These are phyloP conservation scores for Diaporthe nobilis DNA, from an alignment of 2,329 filamentous ascomycete species.

Conservation along the genomic window DNA sequence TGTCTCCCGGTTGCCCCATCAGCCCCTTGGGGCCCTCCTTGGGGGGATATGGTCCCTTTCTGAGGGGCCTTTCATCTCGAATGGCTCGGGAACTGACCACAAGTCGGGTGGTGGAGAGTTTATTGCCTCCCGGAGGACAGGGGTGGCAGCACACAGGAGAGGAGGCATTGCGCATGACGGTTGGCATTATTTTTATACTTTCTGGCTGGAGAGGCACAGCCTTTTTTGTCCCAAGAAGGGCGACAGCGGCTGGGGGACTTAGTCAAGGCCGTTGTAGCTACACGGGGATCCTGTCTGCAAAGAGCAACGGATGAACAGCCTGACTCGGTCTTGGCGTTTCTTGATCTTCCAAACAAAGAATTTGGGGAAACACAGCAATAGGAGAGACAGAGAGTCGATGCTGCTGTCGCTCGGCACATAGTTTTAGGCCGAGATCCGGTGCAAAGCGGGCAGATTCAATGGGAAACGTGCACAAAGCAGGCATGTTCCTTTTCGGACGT, in stretches of 20 bases:
- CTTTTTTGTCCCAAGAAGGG: background rate
- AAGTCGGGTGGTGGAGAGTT: slow-evolving; percentile 12
- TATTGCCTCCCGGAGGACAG: background rate
- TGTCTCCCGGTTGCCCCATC: background rate
- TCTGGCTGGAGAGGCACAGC: background rate
- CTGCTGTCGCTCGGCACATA: background rate
- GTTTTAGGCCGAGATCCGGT: background rate
- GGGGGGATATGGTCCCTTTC: background rate
- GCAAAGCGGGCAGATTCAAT: background rate
- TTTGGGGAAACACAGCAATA: background rate
- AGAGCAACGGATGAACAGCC: slow-evolving; percentile 18
- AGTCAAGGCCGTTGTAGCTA: background rate
- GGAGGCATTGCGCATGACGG: background rate
- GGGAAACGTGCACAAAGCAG: background rate
- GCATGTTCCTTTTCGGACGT: background rate
- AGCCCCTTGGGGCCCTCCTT: background rate
- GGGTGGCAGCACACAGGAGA: background rate
- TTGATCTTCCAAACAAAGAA: slow-evolving; percentile 20
- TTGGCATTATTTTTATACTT: background rate
- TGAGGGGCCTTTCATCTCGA: slow-evolving; percentile 13
- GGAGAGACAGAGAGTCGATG: background rate
- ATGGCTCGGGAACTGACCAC: background rate
- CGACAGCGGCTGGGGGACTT: background rate
- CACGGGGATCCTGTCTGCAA: background rate
- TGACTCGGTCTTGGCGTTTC: slow-evolving; percentile 16